Base-by-base conservation (phyloP, 2,329 filamentous ascomycete genomes). In the Pestalotiopsis sp. region DNA sequence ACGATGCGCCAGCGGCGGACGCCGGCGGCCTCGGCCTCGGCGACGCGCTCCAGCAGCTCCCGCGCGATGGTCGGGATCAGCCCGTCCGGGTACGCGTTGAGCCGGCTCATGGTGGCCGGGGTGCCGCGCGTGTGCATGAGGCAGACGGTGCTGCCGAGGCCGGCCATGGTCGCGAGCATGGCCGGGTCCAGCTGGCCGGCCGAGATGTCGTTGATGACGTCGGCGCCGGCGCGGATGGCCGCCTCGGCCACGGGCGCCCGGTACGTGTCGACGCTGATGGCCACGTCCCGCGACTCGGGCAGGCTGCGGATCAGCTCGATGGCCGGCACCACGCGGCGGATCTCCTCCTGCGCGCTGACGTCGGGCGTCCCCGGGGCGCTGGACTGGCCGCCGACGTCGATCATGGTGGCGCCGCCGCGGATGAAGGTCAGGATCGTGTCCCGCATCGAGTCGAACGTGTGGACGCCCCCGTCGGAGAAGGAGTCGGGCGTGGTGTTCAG, bases 71-170 rank as follows among this genome's bases (percentile, higher is more conserved):
- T 89, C 0, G 84, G 77, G 23, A 95, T 82, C 27, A 97, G 80
- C 2, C 91, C 92, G 14, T 86, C 81, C 0, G 91, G 89, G 77
- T 97, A 97, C 62, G 87, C 80, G 59, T 89, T 89, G 5, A 93
- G 80, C 36, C 82, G 82, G 71, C 85, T 90, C 95, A 98, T 98
- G 2, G 92, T 97, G 64, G 88, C 86, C 0, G 95, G 94, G 3
- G 90, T 93, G 64, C 95, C 95, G 74, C 95, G 93, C 93, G 96
- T 97, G 82, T 98, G 95, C 93, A 97, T 97, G 65, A 98, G 86
- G 70, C 86, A 88, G 39, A 98, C 90, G 2, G 94, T 94, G 74
- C 91, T 93, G 45, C 93, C 91, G 0, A 96, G 86, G 4, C 87
- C 84, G 0, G 93, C 95, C 71, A 95, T 91, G 0, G 93, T 94